Evolutionary conservation across 208 protist genomes (phyloP).

Genomic region (Trypanosoma brucei): DNA sequence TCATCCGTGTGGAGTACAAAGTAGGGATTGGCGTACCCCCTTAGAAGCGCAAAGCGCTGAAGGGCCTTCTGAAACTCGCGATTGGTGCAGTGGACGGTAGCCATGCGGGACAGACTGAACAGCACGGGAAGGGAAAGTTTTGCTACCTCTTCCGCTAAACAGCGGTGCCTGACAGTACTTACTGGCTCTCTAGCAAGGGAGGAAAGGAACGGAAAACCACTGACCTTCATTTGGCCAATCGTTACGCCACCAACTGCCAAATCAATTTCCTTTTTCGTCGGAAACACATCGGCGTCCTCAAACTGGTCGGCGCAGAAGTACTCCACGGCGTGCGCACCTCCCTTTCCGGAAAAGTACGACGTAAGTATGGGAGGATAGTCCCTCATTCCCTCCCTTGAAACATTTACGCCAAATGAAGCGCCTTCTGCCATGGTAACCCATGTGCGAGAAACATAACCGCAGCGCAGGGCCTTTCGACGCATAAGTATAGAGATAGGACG

Average conservation of each 20-base stretch:
- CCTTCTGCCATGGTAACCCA: conserved; percentile 64
- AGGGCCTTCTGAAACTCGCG: conserved; percentile 4
- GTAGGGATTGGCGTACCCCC: conserved; percentile 12
- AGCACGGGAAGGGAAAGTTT: conserved; percentile 15
- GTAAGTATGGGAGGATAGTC: conserved; percentile 47
- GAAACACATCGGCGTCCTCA: conserved; percentile 29
- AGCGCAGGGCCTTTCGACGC: conserved; percentile 50
- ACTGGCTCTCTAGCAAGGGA: conserved; percentile 14
- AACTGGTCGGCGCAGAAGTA: conserved; percentile 87
- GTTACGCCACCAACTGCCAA: conserved; percentile 46
- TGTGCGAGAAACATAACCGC: conserved; percentile 73
- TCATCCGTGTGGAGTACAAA: conserved; percentile 19
- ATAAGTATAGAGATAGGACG: conserved; percentile 30
- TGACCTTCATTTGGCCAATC: conserved; percentile 28
- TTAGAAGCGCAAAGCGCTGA: conserved; percentile 13
- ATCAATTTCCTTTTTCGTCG: conserved; percentile 37
- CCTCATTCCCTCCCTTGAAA: conserved; percentile 32
- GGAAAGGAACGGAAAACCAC: conserved; percentile 53
- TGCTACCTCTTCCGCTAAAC: conserved; percentile 7
- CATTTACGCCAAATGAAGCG: conserved; percentile 31
- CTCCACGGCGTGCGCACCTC: conserved; percentile 22
- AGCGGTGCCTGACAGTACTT: conserved; percentile 6
- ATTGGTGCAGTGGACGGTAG: neutral
- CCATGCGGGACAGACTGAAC: neutral
- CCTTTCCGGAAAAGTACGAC: conserved; percentile 36